These are phyloP conservation scores for Schizophyllum commune DNA, from an alignment of 1,284 basidiomycete genomes.

Conservation along the genomic window DNA sequence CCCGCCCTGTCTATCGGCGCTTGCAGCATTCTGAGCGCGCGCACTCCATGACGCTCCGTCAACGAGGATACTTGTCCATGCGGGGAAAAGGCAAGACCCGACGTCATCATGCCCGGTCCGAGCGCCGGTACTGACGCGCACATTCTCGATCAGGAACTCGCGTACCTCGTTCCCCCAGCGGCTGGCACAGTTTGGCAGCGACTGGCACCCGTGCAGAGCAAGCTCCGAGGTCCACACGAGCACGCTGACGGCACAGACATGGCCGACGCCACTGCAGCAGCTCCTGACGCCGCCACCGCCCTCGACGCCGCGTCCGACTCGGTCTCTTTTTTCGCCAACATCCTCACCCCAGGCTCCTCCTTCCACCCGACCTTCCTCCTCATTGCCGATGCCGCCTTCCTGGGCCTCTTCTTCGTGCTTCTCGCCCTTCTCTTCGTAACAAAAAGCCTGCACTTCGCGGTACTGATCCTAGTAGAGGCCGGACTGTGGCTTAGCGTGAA, in stretches of 20 bases:
- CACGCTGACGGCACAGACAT: background rate
- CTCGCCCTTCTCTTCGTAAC: slow-evolving; percentile 47
- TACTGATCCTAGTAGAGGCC: slow-evolving; percentile 53
- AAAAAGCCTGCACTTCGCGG: slow-evolving; percentile 51
- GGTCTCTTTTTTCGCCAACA: slow-evolving; percentile 36
- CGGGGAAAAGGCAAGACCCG: background rate
- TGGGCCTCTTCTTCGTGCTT: slow-evolving; percentile 50
- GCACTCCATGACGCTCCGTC: background rate
- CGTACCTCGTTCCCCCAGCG: background rate
- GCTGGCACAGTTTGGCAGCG: no score
- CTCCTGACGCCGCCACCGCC: background rate
- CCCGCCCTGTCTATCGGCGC: background rate
- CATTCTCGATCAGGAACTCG: no score
- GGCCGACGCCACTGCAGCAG: background rate
- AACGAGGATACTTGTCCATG: background rate
- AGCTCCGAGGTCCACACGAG: no score
- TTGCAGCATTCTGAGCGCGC: background rate
- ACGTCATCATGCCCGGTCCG: background rate
- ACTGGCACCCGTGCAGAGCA: no score
- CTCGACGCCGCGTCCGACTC: background rate
- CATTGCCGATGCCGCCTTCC: slow-evolving; percentile 54
- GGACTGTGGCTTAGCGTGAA: slow-evolving; percentile 71
- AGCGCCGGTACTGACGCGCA: background rate
- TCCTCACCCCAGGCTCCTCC: slow-evolving; percentile 68
- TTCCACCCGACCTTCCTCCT: slow-evolving; percentile 61